Base-by-base conservation (phyloP, 768 basidiomycete species). In the Daedaleopsis sinensis region DNA sequence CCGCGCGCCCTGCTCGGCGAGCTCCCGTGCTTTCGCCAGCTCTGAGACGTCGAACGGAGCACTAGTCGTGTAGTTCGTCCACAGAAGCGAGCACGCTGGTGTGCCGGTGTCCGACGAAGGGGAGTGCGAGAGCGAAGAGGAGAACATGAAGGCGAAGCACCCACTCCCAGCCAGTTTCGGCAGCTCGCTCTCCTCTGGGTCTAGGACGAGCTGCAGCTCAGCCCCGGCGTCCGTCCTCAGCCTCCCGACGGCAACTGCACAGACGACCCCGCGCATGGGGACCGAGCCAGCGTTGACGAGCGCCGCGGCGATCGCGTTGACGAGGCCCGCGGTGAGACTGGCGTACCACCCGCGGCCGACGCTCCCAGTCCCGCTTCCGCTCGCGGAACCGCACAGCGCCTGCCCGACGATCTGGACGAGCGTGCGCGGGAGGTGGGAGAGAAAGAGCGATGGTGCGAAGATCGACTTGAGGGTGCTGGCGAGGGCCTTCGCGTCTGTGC, bases 331-430 rank as follows among this genome's bases (percentile, higher is more conserved):
- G 1, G 84, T 74, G 24, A 90, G 75, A 0, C 77, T 76, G 27
- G 81, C 77, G 36, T 75, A 68, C 69, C 74, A 74, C 65, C 60
- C 68, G 52, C 55, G 69, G 59, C 67, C 63, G 24, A 57, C 61
- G 55, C 67, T 71, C 13, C 67, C 67, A 6, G 59, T 62, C 19
- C 42, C 71, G 37, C 64, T 66, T 0, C 70, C 70, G 19, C 67
- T 69, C 13, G 66, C 67, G 23, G 55, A 66, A 16, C 69, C 72
- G 8, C 71, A 70, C 1, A 92, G 77, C 2, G 82, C 78, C 72
- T 94, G 93, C 0, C 90, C 79, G 1, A 91, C 88, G n/a, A 94
- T 78, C 65, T 93, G 92, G 3, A 93, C 77, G 11, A 92, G 79
- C 3, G 89, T 86, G 15, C 93, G 78, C 9, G 93, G 93, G 59